These are phyloP conservation scores for Fusarium sp. DNA, from an alignment of 2,329 filamentous ascomycete species.

Conservation along the genomic window DNA sequence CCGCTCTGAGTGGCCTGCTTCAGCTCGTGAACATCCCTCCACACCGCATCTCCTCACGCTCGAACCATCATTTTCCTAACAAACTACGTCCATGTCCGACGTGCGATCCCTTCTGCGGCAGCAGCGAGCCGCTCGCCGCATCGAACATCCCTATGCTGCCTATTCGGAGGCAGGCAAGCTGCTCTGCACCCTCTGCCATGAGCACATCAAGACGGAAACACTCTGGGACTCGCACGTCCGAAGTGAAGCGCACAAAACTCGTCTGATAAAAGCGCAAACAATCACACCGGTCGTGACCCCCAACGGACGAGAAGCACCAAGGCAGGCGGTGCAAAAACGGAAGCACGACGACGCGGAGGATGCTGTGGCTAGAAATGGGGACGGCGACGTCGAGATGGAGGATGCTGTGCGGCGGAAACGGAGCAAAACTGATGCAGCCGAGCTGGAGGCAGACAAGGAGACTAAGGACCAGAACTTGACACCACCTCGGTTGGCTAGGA, in stretches of 20 bases:
- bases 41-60: slow-evolving; percentile 1
- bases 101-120: slow-evolving; percentile 82
- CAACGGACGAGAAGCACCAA: slow-evolving; percentile 26
- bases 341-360: slow-evolving; percentile 50
- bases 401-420: slow-evolving; percentile 56
- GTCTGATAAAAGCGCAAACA: slow-evolving; percentile 37
- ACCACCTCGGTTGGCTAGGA: slow-evolving; percentile 57
- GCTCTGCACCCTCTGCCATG: slow-evolving; percentile 73
- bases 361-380: slow-evolving; percentile 30
- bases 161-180: slow-evolving; percentile 77
- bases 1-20: slow-evolving; percentile 5
- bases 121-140: slow-evolving; percentile 78
- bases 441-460: slow-evolving; percentile 32
- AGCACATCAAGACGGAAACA: slow-evolving; percentile 71
- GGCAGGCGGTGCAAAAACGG: slow-evolving; percentile 44
- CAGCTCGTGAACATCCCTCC: slow-evolving; percentile 12
- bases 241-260: slow-evolving; percentile 54
- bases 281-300: not conserved
- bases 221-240: slow-evolving; percentile 74
- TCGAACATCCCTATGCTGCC: slow-evolving; percentile 74
- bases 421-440: slow-evolving; percentile 52
- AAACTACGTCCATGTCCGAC: slow-evolving; percentile 71
- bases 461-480: slow-evolving; percentile 42
- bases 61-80: not conserved
- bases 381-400: slow-evolving; percentile 50